A percentile compares a stretch with the other conserved stretches of the same genome.
Evolutionary conservation across 208 protist species (phyloP).

Genomic region (Strigomonas galati): DNA sequence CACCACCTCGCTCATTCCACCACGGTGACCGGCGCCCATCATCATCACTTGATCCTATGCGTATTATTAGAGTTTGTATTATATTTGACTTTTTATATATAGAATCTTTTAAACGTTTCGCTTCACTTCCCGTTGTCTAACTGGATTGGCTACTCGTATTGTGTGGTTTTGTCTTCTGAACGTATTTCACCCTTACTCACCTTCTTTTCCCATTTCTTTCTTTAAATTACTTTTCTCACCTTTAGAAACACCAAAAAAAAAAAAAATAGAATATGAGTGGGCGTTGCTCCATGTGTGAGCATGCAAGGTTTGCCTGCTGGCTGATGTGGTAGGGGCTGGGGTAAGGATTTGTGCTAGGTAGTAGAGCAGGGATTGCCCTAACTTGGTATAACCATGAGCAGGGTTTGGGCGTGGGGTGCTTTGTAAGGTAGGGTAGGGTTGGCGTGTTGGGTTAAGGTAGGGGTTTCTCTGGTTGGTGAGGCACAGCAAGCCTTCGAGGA

Average conservation of each 20-base stretch:
- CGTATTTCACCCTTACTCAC: neutral
- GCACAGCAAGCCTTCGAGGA: no score
- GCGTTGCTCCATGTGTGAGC: neutral
- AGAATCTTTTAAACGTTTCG: no score
- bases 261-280: constrained; percentile 11
- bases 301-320: neutral
- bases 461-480: no score
- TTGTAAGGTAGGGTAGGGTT: no score
- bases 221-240: neutral
- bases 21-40: no score
- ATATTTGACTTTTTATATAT: no score
- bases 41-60: no score
- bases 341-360: neutral
- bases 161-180: neutral
- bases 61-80: no score
- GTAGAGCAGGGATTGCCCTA: neutral
- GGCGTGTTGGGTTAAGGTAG: no score
- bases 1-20: constrained; percentile 43
- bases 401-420: no score
- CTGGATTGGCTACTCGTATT: constrained; percentile 4
- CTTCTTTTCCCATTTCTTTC: constrained; percentile 5
- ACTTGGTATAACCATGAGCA: no score
- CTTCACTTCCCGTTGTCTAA: no score
- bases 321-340: neutral
- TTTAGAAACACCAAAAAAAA: constrained; percentile 11